These are phyloP conservation scores for Miscanthus sacchariflorus DNA, from an alignment of 202 grass and related monocot species.

Conservation along the genomic window DNA sequence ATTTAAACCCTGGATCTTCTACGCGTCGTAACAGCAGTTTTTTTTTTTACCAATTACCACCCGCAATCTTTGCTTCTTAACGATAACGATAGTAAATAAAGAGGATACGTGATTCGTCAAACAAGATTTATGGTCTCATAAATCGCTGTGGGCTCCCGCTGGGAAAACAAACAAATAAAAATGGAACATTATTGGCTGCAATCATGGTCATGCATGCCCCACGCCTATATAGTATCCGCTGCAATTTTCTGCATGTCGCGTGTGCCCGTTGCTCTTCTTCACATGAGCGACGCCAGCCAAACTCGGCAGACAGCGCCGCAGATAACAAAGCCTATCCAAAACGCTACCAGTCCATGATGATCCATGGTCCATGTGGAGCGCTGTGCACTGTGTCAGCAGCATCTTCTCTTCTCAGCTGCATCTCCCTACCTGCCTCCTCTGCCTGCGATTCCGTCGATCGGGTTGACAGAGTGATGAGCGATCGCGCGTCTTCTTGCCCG, in stretches of 20 bases:
- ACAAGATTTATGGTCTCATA: too few species aligned
- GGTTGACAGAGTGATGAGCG: too few species aligned
- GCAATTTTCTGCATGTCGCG: neutral
- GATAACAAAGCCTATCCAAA: neutral
- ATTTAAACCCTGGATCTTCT: too few species aligned
- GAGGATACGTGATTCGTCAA: too few species aligned
- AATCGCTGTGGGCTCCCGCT: neutral
- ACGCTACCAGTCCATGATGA: neutral
- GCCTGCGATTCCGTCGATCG: too few species aligned
- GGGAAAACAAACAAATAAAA: neutral
- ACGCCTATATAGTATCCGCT: too few species aligned
- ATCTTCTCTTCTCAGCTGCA: conserved; percentile 5
- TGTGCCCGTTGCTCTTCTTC: neutral
- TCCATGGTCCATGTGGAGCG: neutral
- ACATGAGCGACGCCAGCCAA: neutral
- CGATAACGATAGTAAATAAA: too few species aligned
- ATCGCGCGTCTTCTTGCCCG: too few species aligned
- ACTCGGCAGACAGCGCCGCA: neutral
- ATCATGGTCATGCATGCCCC: neutral
- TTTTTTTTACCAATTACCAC: too few species aligned
- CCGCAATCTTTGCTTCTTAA: too few species aligned
- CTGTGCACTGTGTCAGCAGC: neutral
- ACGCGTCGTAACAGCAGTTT: too few species aligned
- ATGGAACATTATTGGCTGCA: conserved; percentile 24
- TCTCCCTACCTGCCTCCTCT: neutral